Evolutionary conservation across 768 basidiomycete genomes (phyloP), one percentile per base, ranked within the genome.

Genomic region (Termitomyces sp.): DNA sequence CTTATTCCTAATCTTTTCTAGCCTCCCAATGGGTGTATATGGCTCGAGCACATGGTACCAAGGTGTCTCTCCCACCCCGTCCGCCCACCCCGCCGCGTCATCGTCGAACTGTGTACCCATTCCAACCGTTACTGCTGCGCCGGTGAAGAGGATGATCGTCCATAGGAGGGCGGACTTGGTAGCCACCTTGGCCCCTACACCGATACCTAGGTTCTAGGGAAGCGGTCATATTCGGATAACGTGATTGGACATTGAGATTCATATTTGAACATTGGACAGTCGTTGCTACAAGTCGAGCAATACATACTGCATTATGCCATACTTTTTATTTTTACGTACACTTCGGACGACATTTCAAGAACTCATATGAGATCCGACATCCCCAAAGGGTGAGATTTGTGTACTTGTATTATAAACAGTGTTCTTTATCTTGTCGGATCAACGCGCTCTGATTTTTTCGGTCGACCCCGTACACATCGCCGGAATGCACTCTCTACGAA

Each of bases 31-130:
- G 84, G 87, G 86, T 45, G 80, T 88, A 17, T 87, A 88, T 60
- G 85, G 84, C 55, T 77, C 80, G 9, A 88, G 84, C 58, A 88
- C 85, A 4, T 88, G 81, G 78, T 68, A 66, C 67, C 90, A 92
- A 67, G 85, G 85, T 19, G 67, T 76, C 44, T 72, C 70, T 0
- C 74, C 76, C 1, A 88, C 84, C 1, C 86, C 88, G 7, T 12
- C 74, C 9, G 69, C 84, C 6, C 83, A 86, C 63, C 77, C 82
- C 6, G 77, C 72, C 9, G 85, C 84, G 21, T 61, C 80, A 4
- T 85, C 87, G 1, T 89, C 85, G 10, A 74, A 80, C 62, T 95
- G 93, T 66, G 74, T 73, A 22, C 21, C 70, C 3, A 48, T 75
- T 24, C 71, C 74, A 0, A 74, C 70, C 7, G 66, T 75, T 5